These are phyloP conservation scores for Xanthoconium purpureum DNA, from an alignment of 768 basidiomycete genomes.

Conservation along the genomic window DNA sequence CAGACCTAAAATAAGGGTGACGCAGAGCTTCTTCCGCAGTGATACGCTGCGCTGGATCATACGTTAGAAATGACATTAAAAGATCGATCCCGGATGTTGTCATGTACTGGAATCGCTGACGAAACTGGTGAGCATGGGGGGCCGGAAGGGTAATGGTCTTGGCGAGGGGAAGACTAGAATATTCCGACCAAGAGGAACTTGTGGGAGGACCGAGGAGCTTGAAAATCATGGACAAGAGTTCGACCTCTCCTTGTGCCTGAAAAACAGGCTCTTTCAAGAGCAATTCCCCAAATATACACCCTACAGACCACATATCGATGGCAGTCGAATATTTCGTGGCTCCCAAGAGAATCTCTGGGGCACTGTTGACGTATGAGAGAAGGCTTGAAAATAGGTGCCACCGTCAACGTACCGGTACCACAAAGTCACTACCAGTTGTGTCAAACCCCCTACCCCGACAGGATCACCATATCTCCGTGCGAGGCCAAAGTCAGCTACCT, in stretches of 20 bases:
- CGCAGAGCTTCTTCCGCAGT: conserved; percentile 85
- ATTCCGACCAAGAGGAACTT: conserved; percentile 82
- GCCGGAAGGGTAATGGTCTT: conserved; percentile 76
- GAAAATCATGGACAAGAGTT: conserved; percentile 92
- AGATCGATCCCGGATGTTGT: conserved; percentile 83
- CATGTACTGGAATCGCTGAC: conserved; percentile 83
- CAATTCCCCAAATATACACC: conserved; percentile 97
- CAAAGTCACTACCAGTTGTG: conserved; percentile 95
- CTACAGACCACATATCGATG: conserved; percentile 98
- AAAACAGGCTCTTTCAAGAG: conserved; percentile 95
- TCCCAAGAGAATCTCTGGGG: conserved; percentile 93
- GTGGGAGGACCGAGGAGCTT: conserved; percentile 94
- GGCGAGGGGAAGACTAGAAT: conserved; percentile 70
- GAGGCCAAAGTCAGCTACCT: conserved; percentile 97
- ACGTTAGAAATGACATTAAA: conserved; percentile 75
- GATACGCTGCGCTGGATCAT: conserved; percentile 85
- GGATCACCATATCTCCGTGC: conserved; percentile 96
- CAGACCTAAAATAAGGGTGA: conserved; percentile 88
- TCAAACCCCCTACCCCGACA: conserved; percentile 93
- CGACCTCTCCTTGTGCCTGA: conserved; percentile 93
- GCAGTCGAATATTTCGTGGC: conserved; percentile 93
- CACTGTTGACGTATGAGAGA: conserved; percentile 44
- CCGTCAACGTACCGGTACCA: conserved; percentile 84
- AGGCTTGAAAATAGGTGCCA: conserved; percentile 7
- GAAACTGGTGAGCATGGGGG: conserved; percentile 71